Conservation (phyloP, 225 moss, liverwort and hornwort species). For the Bryum argenteum region DNA sequence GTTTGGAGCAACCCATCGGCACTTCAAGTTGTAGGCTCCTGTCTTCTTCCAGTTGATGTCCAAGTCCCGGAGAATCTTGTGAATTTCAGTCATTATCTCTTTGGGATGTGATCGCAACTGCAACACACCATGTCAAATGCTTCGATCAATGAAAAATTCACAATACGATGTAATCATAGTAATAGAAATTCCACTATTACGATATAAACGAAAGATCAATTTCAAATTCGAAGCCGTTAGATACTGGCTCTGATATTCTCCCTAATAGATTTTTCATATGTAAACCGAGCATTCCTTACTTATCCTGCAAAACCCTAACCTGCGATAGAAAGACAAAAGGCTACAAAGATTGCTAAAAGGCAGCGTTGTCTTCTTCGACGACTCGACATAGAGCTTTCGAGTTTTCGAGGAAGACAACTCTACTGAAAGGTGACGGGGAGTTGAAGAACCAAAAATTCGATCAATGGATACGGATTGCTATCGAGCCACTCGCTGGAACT, state of each 20-base stretch:
- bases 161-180: too few species aligned
- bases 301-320: background rate
- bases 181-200: too few species aligned
- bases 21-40: conserved; percentile 77
- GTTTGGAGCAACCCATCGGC: conserved; percentile 78
- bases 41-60: conserved; percentile 90
- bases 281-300: background rate
- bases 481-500: conserved; percentile 25
- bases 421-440: background rate
- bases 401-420: too few species aligned
- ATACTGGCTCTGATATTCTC: background rate
- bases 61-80: conserved; percentile 67
- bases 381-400: too few species aligned
- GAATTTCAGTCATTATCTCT: conserved; percentile 84
- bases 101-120: conserved; percentile 84
- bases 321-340: background rate
- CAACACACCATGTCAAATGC: conserved; percentile 28
- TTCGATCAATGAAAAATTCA: background rate
- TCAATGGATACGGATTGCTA: background rate
- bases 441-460: background rate
- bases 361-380: too few species aligned
- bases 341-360: background rate
- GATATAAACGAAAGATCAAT: too few species aligned
- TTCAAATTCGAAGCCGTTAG: background rate
- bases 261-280: background rate